A percentile compares a stretch with the other conserved stretches of the same genome.
phyloP scores from a whole-genome alignment of 129 eudicot species.

The Tagetes erecta region DNA sequence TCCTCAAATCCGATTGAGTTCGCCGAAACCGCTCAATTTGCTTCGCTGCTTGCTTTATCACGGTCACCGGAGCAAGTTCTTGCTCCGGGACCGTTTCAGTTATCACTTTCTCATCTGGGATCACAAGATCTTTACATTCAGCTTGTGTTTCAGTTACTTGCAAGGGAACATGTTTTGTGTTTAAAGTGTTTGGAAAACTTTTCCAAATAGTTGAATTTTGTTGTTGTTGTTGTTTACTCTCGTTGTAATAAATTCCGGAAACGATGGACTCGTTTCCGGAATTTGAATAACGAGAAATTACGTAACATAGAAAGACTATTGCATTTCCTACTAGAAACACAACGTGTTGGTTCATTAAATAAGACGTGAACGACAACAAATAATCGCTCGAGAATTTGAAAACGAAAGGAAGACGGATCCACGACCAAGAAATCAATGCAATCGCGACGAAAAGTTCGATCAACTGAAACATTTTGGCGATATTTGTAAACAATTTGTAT shows the following conservation, averaged over 20 bases:
- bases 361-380: slow-evolving; percentile 26
- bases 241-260: slow-evolving; percentile 27
- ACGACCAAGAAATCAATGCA: slow-evolving; percentile 60
- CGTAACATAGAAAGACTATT: slow-evolving; percentile 42
- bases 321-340: slow-evolving; percentile 71
- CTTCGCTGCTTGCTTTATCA: slow-evolving; percentile 55
- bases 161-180: neutral
- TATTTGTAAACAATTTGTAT: slow-evolving; percentile 45
- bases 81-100: slow-evolving; percentile 26
- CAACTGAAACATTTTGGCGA: slow-evolving; percentile 38
- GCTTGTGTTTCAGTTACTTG: slow-evolving; percentile 6
- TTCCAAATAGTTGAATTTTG: slow-evolving; percentile 9
- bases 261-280: slow-evolving; percentile 22
- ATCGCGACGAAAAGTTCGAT: slow-evolving; percentile 48
- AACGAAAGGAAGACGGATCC: slow-evolving; percentile 46
- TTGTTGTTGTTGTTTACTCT: slow-evolving; percentile 17
- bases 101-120: slow-evolving; percentile 27
- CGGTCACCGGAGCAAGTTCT: slow-evolving; percentile 39
- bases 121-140: slow-evolving; percentile 31
- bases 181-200: neutral
- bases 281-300: slow-evolving; percentile 46
- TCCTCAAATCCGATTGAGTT: slow-evolving; percentile 61
- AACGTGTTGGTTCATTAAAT: slow-evolving; percentile 58
- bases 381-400: slow-evolving; percentile 28
- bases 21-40: slow-evolving; percentile 58